These are phyloP conservation scores for Colletotrichum plurivorum DNA, from an alignment of 2,329 filamentous ascomycete species.

Conservation along the genomic window DNA sequence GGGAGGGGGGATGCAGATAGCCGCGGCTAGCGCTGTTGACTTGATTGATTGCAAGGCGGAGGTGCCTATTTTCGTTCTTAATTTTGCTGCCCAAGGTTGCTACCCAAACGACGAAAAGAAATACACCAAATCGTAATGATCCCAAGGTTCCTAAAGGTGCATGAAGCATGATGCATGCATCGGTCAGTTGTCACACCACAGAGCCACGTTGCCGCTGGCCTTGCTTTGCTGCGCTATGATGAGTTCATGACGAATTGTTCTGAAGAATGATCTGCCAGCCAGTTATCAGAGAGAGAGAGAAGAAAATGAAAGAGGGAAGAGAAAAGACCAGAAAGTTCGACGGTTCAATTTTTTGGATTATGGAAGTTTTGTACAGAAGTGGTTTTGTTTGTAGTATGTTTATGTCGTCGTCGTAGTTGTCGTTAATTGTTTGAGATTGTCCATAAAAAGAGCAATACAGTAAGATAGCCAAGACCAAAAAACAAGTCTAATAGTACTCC, in stretches of 20 bases:
- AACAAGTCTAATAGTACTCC: constrained; percentile 39
- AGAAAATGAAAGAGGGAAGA: constrained; percentile 10
- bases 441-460: background rate
- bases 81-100: constrained; percentile 35
- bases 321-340: constrained; percentile 5
- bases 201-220: background rate
- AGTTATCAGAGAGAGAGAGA: background rate
- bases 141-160: background rate
- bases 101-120: constrained; percentile 15
- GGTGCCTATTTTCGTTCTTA: background rate
- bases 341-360: constrained; percentile 12
- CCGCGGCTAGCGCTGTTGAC: constrained; percentile 27
- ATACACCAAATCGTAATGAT: background rate
- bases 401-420: constrained; percentile 6
- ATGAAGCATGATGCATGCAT: background rate
- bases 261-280: background rate
- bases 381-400: background rate
- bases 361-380: constrained; percentile 15
- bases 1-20: constrained; percentile 15
- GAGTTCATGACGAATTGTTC: background rate
- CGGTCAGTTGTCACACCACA: background rate
- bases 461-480: constrained; percentile 6
- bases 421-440: background rate
- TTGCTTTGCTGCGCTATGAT: background rate
- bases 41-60: background rate